Evolutionary conservation across 495 filamentous ascomycete genomes (phyloP), one percentile per base, ranked within the genome.

Genomic region (Cercophora scortea): DNA sequence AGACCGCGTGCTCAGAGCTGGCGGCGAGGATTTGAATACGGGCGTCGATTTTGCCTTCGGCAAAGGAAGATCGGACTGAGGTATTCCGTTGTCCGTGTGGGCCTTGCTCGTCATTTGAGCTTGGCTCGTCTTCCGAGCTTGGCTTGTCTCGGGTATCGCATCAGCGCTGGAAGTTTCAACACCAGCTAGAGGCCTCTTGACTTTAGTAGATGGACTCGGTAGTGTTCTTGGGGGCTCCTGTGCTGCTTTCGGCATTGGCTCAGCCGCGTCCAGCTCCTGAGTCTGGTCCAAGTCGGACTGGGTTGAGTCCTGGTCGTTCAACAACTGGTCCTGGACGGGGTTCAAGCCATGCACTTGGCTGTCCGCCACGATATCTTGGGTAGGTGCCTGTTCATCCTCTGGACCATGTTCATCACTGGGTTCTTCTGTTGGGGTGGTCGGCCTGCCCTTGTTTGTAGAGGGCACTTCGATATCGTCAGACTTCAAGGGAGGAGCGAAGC

Each of bases 101-200:
- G 16, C 12, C 53, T 39, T 8, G 44, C 42, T 12, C 34, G 40
- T 8, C 25, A 41, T 9, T 25, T 62, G 33, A 40, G 61, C 43
- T 25, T 69, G 72, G 39, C 70, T 73, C 5, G 71, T 72, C 46
- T 70, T 25, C 5, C 61, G 33, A 40, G 61, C 43, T 25, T 69
- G 72, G 41, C 70, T 73, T 5, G 71, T 72, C 48, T 70, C 70
- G 3, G 70, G 72, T 9, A 70, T 69, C 1, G 59, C 67, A 13
- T 54, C 48, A 32, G 62, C 47, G 12, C 17, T 41, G 25, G 15
- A 8, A 8, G 38, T 32, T 10, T 33, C 38, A 8, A 8, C 40
- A 17, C 19, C 35, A 13, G 9, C 36, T 5, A 35, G 10, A 25
- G 19, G 34, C 4, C 6, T 7, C 5, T 15, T 8, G 4, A 3